A percentile compares a stretch with the other conserved stretches of the same genome.
These are phyloP conservation scores for Naegleria gruberi DNA, from an alignment of 208 protist genomes.

Conservation along the genomic window DNA sequence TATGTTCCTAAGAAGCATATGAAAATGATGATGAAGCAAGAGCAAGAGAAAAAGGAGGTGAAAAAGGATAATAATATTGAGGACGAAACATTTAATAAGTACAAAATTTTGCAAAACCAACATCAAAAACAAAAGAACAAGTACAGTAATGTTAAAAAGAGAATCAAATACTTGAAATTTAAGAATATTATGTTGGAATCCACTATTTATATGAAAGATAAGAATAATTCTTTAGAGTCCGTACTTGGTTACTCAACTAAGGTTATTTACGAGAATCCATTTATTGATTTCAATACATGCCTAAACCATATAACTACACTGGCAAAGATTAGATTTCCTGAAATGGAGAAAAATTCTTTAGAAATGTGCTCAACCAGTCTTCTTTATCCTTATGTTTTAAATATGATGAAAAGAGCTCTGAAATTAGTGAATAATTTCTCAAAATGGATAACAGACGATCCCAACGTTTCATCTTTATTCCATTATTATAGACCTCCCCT, in stretches of 20 bases:
- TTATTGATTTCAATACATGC: not conserved
- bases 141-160: not conserved
- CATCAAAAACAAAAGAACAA: not conserved
- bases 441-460: not conserved
- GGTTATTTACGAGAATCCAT: not conserved
- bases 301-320: not conserved
- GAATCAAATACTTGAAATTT: not conserved
- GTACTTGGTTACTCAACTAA: not conserved
- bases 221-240: not conserved
- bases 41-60: not conserved
- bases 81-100: not conserved
- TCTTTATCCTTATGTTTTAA: not conserved
- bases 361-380: not conserved
- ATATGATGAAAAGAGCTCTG: not conserved
- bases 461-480: not conserved
- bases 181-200: not conserved
- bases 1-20: not conserved
- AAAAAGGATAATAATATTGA: not conserved
- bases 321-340: not conserved
- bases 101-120: not conserved
- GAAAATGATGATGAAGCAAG: not conserved
- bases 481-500: not conserved
- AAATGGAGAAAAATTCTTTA: not conserved
- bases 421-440: not conserved
- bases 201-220: not conserved